Evolutionary conservation across 169 alveolate species (phyloP).

Genomic region (Perkinsus chesapeaki): DNA sequence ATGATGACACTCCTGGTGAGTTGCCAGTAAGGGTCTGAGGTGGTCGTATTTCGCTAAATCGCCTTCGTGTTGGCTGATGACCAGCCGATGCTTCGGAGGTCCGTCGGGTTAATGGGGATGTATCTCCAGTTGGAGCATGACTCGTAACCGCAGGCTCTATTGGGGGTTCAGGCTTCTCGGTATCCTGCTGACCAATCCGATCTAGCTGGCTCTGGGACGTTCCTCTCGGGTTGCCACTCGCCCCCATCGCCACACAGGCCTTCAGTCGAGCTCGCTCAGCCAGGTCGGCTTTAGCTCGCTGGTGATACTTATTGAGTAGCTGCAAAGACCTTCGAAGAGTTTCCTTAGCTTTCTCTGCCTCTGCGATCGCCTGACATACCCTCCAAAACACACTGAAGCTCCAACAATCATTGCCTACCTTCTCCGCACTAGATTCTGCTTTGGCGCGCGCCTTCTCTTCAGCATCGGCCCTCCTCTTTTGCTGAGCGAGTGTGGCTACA

Average conservation of each 20-base stretch:
- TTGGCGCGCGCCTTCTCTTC: neutral
- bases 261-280: neutral
- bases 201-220: too few species aligned
- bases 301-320: neutral
- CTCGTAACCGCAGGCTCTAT: neutral
- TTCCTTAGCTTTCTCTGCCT: neutral
- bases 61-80: neutral
- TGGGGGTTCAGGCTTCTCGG: neutral
- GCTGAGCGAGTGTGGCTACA: neutral
- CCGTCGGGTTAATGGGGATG: neutral
- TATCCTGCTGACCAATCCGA: neutral
- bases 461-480: neutral
- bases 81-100: neutral
- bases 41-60: neutral
- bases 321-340: neutral
- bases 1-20: neutral
- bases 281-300: neutral
- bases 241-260: neutral
- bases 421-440: neutral
- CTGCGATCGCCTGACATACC: neutral
- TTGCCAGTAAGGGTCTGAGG: neutral
- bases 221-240: neutral
- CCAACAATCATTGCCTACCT: neutral
- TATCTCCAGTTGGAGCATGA: neutral
- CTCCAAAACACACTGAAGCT: neutral